Percentiles rank a stretch among this genome's conserved stretches.
These are phyloP conservation scores for Lipomyces oligophaga DNA, from an alignment of 805 yeast species.

Conservation along the genomic window DNA sequence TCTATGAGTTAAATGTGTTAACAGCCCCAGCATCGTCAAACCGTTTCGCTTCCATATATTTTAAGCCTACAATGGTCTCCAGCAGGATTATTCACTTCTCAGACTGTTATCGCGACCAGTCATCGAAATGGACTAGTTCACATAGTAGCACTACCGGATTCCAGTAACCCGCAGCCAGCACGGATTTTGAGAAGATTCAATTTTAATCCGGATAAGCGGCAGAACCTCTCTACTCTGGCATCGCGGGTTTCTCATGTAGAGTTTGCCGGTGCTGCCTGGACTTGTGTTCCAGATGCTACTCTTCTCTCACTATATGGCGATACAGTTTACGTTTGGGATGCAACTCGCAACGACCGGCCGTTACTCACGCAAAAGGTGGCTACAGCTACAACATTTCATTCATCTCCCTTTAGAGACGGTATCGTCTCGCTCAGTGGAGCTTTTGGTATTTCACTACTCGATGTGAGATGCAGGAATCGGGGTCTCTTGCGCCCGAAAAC, in stretches of 20 bases:
- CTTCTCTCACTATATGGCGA: slow-evolving; percentile 64
- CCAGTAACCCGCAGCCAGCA: slow-evolving; percentile 52
- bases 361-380: slow-evolving; percentile 54
- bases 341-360: slow-evolving; percentile 57
- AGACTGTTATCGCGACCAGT: slow-evolving; percentile 57
- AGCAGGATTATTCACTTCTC: slow-evolving; percentile 38
- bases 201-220: slow-evolving; percentile 57
- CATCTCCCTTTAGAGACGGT: slow-evolving; percentile 47
- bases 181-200: slow-evolving; percentile 74
- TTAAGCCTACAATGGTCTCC: slow-evolving; percentile 46
- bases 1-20: background rate
- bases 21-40: slow-evolving; percentile 48
- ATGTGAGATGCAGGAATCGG: slow-evolving; percentile 53
- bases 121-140: slow-evolving; percentile 74
- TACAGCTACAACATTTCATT: slow-evolving; percentile 47
- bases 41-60: slow-evolving; percentile 53
- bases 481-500: slow-evolving; percentile 46
- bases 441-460: slow-evolving; percentile 74
- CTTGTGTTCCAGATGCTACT: slow-evolving; percentile 44
- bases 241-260: slow-evolving; percentile 40
- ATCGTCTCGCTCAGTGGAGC: slow-evolving; percentile 57
- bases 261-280: slow-evolving; percentile 44
- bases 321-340: slow-evolving; percentile 73
- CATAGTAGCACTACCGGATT: slow-evolving; percentile 62
- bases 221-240: slow-evolving; percentile 14